A percentile compares a stretch with the other conserved stretches of the same genome.
Conservation (phyloP, 257 asterid genomes). For the Penstemon davidsonii region DNA sequence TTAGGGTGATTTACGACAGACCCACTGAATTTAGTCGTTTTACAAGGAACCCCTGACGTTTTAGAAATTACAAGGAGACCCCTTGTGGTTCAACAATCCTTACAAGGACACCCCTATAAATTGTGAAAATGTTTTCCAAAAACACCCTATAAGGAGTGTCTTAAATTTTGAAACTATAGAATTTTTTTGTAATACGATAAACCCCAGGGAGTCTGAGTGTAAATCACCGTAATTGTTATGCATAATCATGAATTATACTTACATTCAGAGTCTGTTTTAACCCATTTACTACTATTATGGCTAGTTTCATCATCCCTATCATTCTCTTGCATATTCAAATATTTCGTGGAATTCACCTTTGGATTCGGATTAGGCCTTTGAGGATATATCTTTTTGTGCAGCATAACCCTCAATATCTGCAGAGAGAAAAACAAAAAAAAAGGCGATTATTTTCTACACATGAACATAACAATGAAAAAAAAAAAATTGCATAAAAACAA, state of each 20-base stretch:
- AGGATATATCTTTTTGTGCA: conserved; percentile 68
- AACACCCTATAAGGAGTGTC: no score
- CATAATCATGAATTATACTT: conserved; percentile 8
- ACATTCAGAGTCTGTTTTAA: conserved; percentile 80
- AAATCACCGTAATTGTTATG: no score
- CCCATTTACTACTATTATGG: conserved; percentile 61
- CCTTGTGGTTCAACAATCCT: no score
- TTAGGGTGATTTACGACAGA: no score
- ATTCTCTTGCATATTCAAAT: conserved; percentile 36
- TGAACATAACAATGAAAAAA: no score
- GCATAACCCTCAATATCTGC: conserved; percentile 64
- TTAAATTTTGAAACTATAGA: no score
- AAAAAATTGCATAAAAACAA: no score
- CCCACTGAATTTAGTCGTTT: no score
- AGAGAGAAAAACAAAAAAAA: neutral
- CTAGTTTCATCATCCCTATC: conserved; percentile 34
- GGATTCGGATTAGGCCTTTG: conserved; percentile 37
- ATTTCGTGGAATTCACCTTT: conserved; percentile 34
- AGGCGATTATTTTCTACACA: no score
- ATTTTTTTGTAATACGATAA: neutral
- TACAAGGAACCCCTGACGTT: no score
- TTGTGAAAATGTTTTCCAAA: no score
- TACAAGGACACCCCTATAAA: neutral
- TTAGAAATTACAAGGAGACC: no score
- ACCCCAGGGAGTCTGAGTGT: neutral